Conservation (phyloP, 192 early-diverging fungal species). For the Mortierella alpina region DNA sequence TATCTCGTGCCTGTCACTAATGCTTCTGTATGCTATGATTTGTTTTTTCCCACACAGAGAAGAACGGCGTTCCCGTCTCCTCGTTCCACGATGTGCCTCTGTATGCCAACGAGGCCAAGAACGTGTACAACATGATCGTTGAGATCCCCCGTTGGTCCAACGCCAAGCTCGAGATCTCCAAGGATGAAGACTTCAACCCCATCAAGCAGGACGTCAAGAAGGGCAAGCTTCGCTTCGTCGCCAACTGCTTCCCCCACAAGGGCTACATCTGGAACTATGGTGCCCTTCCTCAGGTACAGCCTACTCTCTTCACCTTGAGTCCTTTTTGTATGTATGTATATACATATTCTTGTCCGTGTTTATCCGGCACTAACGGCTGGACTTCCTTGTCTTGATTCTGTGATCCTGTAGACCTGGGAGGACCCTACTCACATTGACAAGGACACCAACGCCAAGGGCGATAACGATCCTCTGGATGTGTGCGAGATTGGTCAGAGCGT, state of each 20-base stretch:
- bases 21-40: no score
- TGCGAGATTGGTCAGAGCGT: conserved; percentile 97
- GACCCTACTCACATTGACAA: conserved; percentile 89
- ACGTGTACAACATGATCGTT: conserved; percentile 97
- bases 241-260: conserved; percentile 99
- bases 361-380: no score
- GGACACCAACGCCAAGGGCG: conserved; percentile 95
- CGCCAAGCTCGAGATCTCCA: conserved; percentile 98
- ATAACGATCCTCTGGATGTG: conserved; percentile 98
- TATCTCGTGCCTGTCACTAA: no score
- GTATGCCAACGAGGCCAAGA: conserved; percentile 90
- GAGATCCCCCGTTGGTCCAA: conserved; percentile 99
- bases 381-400: background rate
- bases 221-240: conserved; percentile 97
- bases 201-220: conserved; percentile 99
- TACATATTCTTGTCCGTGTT: background rate
- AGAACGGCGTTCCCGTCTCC: conserved; percentile 86
- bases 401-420: conserved; percentile 87
- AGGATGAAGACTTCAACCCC: conserved; percentile 96
- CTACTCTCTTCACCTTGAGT: background rate
- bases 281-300: conserved; percentile 88
- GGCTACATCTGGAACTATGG: conserved; percentile 99
- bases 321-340: background rate
- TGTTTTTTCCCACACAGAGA: conserved; percentile 64
- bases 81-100: conserved; percentile 99